A percentile compares a stretch with the other conserved stretches of the same genome.
These are phyloP conservation scores for Ploettnerulaceae sp. DNA, from an alignment of 2,329 filamentous ascomycete genomes.

Conservation along the genomic window DNA sequence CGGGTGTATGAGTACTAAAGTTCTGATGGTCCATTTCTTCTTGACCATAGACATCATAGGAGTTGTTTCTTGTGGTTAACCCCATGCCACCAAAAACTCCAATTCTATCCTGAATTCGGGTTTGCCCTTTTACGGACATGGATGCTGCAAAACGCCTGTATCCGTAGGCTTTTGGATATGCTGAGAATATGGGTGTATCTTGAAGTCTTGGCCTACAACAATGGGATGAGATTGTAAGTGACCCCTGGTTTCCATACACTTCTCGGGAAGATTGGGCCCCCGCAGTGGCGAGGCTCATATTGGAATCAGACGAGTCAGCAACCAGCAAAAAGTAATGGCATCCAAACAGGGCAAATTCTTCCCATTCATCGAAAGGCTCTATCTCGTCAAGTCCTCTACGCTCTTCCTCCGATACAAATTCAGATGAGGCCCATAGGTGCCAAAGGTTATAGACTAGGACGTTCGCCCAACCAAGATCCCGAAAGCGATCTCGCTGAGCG, in stretches of 20 bases:
- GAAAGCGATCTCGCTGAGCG: constrained; percentile 67
- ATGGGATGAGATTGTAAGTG: not conserved
- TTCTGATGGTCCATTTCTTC: not conserved
- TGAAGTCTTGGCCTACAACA: no score
- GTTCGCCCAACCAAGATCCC: constrained; percentile 59
- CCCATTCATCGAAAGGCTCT: constrained; percentile 93
- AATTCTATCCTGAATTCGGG: constrained; percentile 33
- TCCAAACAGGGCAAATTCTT: constrained; percentile 82
- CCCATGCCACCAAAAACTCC: constrained; percentile 34
- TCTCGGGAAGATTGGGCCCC: not conserved
- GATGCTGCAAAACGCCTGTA: constrained; percentile 58
- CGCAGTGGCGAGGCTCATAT: not conserved
- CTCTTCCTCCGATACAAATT: constrained; percentile 57
- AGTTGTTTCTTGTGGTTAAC: constrained; percentile 37
- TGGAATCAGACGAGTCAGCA: constrained; percentile 38
- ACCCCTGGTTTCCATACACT: not conserved
- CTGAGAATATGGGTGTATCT: constrained; percentile 33
- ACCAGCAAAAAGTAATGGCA: constrained; percentile 79
- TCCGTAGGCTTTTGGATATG: constrained; percentile 39
- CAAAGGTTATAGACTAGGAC: constrained; percentile 67
- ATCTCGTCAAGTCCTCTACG: constrained; percentile 60
- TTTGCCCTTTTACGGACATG: constrained; percentile 38
- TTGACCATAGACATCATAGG: constrained; percentile 44
- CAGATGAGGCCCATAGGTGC: constrained; percentile 71
- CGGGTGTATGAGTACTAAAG: constrained; percentile 1